Percentiles rank a stretch among this genome's conserved stretches.
Conservation (phyloP, 768 basidiomycete species). For the Boletellus ananiceps region DNA sequence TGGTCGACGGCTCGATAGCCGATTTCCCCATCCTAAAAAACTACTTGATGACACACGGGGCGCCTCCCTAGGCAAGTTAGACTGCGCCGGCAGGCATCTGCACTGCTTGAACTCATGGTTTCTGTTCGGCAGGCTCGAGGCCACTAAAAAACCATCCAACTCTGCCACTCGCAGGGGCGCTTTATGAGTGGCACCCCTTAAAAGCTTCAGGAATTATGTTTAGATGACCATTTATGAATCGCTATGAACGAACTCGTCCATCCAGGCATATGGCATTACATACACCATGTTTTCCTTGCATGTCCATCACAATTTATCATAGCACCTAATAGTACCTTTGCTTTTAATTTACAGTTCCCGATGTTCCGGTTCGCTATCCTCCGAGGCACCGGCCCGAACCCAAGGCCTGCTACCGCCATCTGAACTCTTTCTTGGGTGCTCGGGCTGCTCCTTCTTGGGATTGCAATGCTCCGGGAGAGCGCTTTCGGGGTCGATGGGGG, state of each 20-base stretch:
- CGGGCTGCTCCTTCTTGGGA: slow-evolving; percentile 46
- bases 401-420: slow-evolving; percentile 28
- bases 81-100: slow-evolving; percentile 14
- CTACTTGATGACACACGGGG: slow-evolving; percentile 64
- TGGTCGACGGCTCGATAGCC: slow-evolving; percentile 76
- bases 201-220: slow-evolving; percentile 15
- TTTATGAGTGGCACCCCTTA: not conserved
- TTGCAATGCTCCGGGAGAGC: slow-evolving; percentile 76
- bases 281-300: slow-evolving; percentile 21
- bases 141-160: slow-evolving; percentile 10
- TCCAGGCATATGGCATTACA: slow-evolving; percentile 4
- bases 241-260: slow-evolving; percentile 9
- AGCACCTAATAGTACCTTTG: slow-evolving; percentile 9
- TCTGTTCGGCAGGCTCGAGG: slow-evolving; percentile 26
- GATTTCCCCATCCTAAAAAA: slow-evolving; percentile 82
- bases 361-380: slow-evolving; percentile 12
- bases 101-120: slow-evolving; percentile 19
- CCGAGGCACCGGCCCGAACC: slow-evolving; percentile 14
- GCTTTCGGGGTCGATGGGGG: slow-evolving; percentile 68
- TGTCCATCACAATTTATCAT: slow-evolving; percentile 20
- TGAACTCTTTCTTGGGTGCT: slow-evolving; percentile 26
- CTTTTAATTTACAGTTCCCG: slow-evolving; percentile 30
- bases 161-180: not conserved
- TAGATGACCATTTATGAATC: slow-evolving; percentile 28
- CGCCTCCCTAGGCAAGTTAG: slow-evolving; percentile 40